Percentiles rank a stretch among this genome's conserved stretches.
phyloP scores from a whole-genome alignment of 2,329 filamentous ascomycete genomes.

The Aspergillus hiratsukae region DNA sequence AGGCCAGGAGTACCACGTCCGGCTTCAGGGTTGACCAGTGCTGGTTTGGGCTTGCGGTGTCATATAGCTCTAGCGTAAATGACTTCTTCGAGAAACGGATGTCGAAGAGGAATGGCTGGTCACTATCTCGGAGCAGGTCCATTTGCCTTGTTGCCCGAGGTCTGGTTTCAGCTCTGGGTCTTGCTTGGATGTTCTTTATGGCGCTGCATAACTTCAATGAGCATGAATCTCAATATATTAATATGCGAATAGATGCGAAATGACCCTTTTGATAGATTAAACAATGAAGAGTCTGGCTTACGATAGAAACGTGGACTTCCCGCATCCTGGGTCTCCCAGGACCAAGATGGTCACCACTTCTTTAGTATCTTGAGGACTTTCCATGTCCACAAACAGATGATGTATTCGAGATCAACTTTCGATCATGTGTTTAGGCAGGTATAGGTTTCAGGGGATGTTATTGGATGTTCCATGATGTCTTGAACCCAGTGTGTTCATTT shows the following conservation, averaged over 20 bases:
- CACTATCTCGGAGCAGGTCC: conserved; percentile 47
- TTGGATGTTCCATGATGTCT: background rate
- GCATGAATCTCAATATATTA: background rate
- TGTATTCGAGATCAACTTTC: background rate
- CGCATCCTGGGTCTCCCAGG: conserved; percentile 55
- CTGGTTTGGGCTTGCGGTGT: conserved; percentile 54
- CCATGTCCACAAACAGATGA: background rate
- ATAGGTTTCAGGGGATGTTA: background rate
- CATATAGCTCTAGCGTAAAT: conserved; percentile 53
- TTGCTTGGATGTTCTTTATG: conserved; percentile 17
- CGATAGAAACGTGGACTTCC: conserved; percentile 61
- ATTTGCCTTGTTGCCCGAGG: conserved; percentile 30
- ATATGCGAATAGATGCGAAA: background rate
- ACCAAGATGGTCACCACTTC: conserved; percentile 45
- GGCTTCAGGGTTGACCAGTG: conserved; percentile 52
- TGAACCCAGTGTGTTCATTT: background rate
- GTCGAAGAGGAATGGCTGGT: conserved; percentile 58
- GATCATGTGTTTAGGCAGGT: background rate
- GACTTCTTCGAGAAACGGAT: conserved; percentile 53
- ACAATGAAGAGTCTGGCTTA: conserved; percentile 35
- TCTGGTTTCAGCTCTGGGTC: conserved; percentile 17
- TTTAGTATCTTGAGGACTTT: background rate
- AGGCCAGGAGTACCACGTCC: conserved; percentile 55
- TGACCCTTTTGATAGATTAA: background rate
- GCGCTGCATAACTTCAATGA: background rate